Evolutionary conservation across 73 alveolate species (phyloP).

Genomic region (Blepharisma stoltei): DNA sequence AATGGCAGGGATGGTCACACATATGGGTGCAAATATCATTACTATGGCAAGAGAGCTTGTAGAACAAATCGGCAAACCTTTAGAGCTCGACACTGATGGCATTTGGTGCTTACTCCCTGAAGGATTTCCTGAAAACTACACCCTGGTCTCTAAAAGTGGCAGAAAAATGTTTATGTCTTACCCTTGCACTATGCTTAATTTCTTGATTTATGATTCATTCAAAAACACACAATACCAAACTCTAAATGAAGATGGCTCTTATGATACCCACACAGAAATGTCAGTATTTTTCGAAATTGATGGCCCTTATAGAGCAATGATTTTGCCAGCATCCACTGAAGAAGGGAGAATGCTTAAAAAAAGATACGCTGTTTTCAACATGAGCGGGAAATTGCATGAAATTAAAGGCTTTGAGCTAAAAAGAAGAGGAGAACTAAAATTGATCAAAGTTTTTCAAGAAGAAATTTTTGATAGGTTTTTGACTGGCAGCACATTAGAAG

Average conservation of each 20-base stretch:
- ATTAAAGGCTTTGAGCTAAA: constrained; percentile 95
- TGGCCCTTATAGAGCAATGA: constrained; percentile 99
- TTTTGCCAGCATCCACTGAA: constrained; percentile 96
- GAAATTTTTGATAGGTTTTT: constrained; percentile 97
- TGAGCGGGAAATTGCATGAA: constrained; percentile 78
- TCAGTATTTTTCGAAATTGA: constrained; percentile 99
- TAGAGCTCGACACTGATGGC: constrained; percentile 99
- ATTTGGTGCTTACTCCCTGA: constrained; percentile 99
- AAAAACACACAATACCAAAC: constrained; percentile 93
- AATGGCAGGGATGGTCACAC: constrained; percentile 99
- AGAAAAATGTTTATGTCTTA: constrained; percentile 85
- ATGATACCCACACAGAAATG: constrained; percentile 89
- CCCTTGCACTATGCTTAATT: constrained; percentile 96
- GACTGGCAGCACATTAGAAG: constrained; percentile 90
- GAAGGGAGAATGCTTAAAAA: constrained; percentile 98
- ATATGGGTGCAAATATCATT: constrained; percentile 98
- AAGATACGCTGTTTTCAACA: constrained; percentile 95
- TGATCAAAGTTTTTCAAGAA: constrained; percentile 96
- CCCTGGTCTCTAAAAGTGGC: constrained; percentile 74
- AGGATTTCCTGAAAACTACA: constrained; percentile 98
- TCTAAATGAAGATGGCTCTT: constrained; percentile 42
- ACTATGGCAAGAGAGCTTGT: constrained; percentile 93
- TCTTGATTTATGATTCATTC: constrained; percentile 93
- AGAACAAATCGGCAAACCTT: constrained; percentile 98
- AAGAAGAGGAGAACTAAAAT: constrained; percentile 99